Evolutionary conservation across 1,284 basidiomycete genomes (phyloP).

Genomic region (Trichosporon ovoides): DNA sequence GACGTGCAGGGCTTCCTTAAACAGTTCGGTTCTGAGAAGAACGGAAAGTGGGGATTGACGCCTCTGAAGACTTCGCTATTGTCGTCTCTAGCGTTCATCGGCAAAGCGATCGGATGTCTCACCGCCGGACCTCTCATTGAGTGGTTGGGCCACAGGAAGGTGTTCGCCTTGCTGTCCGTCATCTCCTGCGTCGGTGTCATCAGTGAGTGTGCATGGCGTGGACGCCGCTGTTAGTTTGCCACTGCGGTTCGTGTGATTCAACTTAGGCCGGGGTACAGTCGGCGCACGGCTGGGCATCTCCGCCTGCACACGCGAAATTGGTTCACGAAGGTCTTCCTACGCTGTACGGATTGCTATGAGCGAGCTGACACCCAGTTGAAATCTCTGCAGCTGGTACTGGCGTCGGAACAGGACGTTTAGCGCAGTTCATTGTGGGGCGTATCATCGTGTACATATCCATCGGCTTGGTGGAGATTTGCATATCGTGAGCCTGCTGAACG

Average conservation of each 20-base stretch:
- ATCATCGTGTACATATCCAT: conserved; percentile 18
- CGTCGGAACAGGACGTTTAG: neutral
- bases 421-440: conserved; percentile 18
- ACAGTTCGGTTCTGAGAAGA: conserved; percentile 16
- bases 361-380: conserved; percentile 11
- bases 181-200: conserved; percentile 11
- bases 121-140: conserved; percentile 11
- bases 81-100: conserved; percentile 15
- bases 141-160: conserved; percentile 13
- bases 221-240: neutral
- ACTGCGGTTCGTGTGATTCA: too few species aligned
- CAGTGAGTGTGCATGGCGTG: conserved; percentile 3
- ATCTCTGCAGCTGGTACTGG: conserved; percentile 7
- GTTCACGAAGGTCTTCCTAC: too few species aligned
- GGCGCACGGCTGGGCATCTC: too few species aligned
- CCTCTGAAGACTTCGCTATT: conserved; percentile 8
- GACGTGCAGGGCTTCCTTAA: conserved; percentile 10
- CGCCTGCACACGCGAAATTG: too few species aligned
- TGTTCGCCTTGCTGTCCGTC: conserved; percentile 5
- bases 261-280: too few species aligned
- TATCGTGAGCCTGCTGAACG: neutral
- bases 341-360: too few species aligned
- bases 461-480: conserved; percentile 15
- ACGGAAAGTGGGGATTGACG: conserved; percentile 6
- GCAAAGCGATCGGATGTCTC: conserved; percentile 15